These are phyloP conservation scores for Pestalotiopsis sp. DNA, from an alignment of 2,329 filamentous ascomycete species.

Conservation along the genomic window DNA sequence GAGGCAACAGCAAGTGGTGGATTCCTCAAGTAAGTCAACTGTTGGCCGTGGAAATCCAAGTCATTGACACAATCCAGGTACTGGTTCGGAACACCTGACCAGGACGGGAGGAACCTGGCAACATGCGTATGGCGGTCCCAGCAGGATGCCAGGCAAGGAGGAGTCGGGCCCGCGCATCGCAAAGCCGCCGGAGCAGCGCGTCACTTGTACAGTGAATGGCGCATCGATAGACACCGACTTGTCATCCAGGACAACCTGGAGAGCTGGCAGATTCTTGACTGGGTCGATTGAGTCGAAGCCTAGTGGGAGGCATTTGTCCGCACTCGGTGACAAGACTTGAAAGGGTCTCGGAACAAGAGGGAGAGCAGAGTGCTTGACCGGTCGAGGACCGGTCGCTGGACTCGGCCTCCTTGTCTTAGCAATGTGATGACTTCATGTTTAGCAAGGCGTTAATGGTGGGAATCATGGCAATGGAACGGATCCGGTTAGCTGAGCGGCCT, in stretches of 20 bases:
- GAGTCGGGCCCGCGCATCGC: constrained; percentile 59
- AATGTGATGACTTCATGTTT: neutral
- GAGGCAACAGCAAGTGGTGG: constrained; percentile 81
- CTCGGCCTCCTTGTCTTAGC: neutral
- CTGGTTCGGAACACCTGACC: constrained; percentile 81
- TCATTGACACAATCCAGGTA: constrained; percentile 55
- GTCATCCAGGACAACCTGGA: constrained; percentile 66
- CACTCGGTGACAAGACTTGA: neutral
- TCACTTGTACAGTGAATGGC: constrained; percentile 67
- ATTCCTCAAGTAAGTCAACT: constrained; percentile 68
- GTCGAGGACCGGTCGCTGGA: neutral
- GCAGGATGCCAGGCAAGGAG: constrained; percentile 61
- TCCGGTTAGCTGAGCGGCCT: neutral
- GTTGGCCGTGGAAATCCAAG: constrained; percentile 11
- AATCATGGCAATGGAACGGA: neutral
- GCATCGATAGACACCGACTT: constrained; percentile 70
- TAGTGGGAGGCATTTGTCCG: neutral
- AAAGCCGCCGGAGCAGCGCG: constrained; percentile 67
- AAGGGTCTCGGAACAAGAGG: neutral
- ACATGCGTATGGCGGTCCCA: constrained; percentile 71
- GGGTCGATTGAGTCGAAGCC: constrained; percentile 41
- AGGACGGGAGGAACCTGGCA: constrained; percentile 74
- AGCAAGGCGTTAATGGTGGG: constrained; percentile 1
- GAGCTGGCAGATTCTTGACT: constrained; percentile 65
- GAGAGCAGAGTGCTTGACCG: neutral